Evolutionary conservation across 805 yeast genomes (phyloP), one percentile per base, ranked within the genome.

Genomic region (Candida verbasci): DNA sequence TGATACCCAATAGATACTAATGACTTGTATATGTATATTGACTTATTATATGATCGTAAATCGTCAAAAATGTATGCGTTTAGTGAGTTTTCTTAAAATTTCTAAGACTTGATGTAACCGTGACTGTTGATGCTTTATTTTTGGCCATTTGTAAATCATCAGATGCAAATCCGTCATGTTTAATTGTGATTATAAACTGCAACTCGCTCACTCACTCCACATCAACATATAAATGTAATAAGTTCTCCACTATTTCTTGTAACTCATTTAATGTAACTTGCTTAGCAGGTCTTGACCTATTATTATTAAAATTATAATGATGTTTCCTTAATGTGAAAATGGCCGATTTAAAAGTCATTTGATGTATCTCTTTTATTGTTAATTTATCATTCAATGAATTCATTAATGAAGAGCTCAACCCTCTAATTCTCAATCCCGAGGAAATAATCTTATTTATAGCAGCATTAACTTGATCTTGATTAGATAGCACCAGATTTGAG

Each of bases 341-440:
- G 3, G 72, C 52, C 1, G 68, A 52, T 36, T 62, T 58, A 37
- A 48, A 53, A 1, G 72, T 64, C 69, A 65, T 65, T 30, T 60
- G 65, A 46, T 63, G 65, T 7, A 65, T 55, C 39, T 67, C 72
- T 33, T 62, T 60, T 14, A 64, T 54, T 23, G 62, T 56, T 12
- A 65, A 38, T 34, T 54, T 59, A 26, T 65, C 68, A 39, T 62
- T 63, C 7, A 44, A 34, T 9, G 55, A 42, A 14, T 47, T 39
- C 31, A 34, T 41, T 18, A 43, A 39, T 35, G 48, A 42, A 3
- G 53, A 46, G 11, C 61, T 50, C 23, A 66, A 46, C 6, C 72
- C 72, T 27, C 73, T 53, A 10, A 68, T 55, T 36, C 73, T 51
- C 15, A 68, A 49, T 7, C 72, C 73, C 12, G 70, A 62, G n/a